phyloP scores from a whole-genome alignment of 202 grass and related monocot genomes.

The Setaria italica region DNA sequence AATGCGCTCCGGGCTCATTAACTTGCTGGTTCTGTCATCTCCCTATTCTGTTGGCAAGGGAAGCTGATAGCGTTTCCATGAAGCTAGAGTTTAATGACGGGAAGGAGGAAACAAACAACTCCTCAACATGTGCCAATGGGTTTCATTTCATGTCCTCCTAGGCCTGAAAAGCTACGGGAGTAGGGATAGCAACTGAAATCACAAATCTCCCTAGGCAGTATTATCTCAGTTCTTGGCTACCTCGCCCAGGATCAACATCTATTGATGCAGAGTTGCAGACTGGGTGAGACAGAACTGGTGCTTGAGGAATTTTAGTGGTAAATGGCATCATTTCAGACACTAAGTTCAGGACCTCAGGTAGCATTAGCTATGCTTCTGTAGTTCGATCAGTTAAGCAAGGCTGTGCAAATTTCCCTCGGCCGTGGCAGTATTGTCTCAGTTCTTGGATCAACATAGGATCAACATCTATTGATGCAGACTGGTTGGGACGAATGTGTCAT shows the following conservation, averaged over 20 bases:
- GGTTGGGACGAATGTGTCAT: background rate
- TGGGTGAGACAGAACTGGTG: too few species aligned
- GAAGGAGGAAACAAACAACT: background rate
- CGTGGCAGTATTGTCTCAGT: too few species aligned
- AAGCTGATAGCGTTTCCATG: background rate
- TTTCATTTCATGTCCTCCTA: background rate
- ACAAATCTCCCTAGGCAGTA: background rate
- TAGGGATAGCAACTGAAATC: background rate
- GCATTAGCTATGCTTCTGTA: too few species aligned
- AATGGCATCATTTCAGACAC: too few species aligned
- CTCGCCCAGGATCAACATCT: too few species aligned
- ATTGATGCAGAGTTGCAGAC: too few species aligned
- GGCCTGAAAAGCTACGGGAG: conserved; percentile 6
- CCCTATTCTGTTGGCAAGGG: background rate
- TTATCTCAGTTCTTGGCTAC: too few species aligned
- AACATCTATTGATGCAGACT: background rate
- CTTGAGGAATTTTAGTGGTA: too few species aligned
- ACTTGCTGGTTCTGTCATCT: background rate
- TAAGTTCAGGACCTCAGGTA: too few species aligned
- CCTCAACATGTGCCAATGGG: background rate
- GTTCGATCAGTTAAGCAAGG: too few species aligned
- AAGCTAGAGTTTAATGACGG: conserved; percentile 35
- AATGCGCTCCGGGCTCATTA: background rate
- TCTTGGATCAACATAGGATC: background rate
- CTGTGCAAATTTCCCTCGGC: too few species aligned